Percentiles rank a stretch among this genome's conserved stretches.
Conservation (phyloP, 1,139 yeast genomes). For the Oligophagozyma castellii region DNA sequence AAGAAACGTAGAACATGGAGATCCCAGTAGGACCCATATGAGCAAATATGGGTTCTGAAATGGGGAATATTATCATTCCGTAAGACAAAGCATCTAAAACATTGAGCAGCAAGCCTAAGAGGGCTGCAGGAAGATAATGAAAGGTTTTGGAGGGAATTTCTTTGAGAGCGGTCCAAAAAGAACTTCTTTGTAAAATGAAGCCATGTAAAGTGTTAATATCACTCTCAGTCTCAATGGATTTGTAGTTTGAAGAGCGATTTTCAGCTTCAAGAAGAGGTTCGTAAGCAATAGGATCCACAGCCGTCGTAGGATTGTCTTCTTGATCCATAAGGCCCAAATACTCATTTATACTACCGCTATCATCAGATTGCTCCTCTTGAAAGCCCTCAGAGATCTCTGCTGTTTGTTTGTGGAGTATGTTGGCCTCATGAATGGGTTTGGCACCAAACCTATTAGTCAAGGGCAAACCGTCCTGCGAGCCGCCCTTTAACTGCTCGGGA, state of each 20-base stretch:
- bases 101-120: slow-evolving; percentile 71
- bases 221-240: background rate
- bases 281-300: slow-evolving; percentile 1
- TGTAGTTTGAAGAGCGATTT: slow-evolving; percentile 2
- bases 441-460: slow-evolving; percentile 5
- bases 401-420: slow-evolving; percentile 24
- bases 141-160: slow-evolving; percentile 8
- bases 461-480: slow-evolving; percentile 6
- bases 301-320: slow-evolving; percentile 1
- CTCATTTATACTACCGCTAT: slow-evolving; percentile 3
- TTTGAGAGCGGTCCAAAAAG: background rate
- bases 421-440: slow-evolving; percentile 19
- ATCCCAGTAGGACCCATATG: slow-evolving; percentile 77
- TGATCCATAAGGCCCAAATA: slow-evolving; percentile 4
- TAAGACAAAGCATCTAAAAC: slow-evolving; percentile 87
- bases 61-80: slow-evolving; percentile 95
- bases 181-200: background rate
- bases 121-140: slow-evolving; percentile 39
- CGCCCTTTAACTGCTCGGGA: slow-evolving; percentile 7
- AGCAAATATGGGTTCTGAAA: slow-evolving; percentile 65
- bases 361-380: slow-evolving; percentile 5
- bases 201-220: background rate
- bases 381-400: slow-evolving; percentile 25
- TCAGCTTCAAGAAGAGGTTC: slow-evolving; percentile 7
- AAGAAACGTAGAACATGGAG: slow-evolving; percentile 86